Percentiles rank a stretch among this genome's conserved stretches.
Evolutionary conservation across 179 eudicot genomes (phyloP).

Genomic region (Corrigiola litoralis): DNA sequence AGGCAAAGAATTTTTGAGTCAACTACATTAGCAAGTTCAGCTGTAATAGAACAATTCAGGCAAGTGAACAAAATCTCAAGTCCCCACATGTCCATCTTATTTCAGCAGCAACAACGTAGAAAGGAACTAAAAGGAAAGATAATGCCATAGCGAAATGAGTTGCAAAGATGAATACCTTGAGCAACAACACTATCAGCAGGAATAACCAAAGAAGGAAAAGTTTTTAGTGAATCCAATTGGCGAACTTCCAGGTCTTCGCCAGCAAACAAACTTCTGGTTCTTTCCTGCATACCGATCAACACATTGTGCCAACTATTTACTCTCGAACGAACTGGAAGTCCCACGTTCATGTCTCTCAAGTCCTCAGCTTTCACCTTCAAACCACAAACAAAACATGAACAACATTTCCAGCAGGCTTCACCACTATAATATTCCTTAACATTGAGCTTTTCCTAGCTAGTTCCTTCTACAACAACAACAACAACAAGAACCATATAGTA

Average conservation of each 20-base stretch:
- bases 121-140: slow-evolving; percentile 6
- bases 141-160: slow-evolving; percentile 16
- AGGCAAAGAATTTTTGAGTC: background rate
- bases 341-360: slow-evolving; percentile 81
- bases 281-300: slow-evolving; percentile 62
- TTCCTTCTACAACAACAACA: background rate
- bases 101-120: background rate
- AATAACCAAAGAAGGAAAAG: slow-evolving; percentile 33
- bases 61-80: background rate
- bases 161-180: slow-evolving; percentile 29
- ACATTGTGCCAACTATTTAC: slow-evolving; percentile 86
- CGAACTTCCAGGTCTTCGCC: slow-evolving; percentile 28
- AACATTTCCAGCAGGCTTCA: too few species aligned
- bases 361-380: slow-evolving; percentile 58
- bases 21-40: background rate
- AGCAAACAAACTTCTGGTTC: slow-evolving; percentile 44
- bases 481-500: too few species aligned
- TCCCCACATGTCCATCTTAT: background rate
- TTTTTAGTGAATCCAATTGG: slow-evolving; percentile 17
- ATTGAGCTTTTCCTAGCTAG: background rate
- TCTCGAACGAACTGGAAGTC: slow-evolving; percentile 63
- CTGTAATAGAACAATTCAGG: background rate
- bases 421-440: too few species aligned
- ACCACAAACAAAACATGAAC: background rate
- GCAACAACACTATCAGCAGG: slow-evolving; percentile 17